Conservation (phyloP, 768 basidiomycete genomes). For the Xerocomus spinulosus region DNA sequence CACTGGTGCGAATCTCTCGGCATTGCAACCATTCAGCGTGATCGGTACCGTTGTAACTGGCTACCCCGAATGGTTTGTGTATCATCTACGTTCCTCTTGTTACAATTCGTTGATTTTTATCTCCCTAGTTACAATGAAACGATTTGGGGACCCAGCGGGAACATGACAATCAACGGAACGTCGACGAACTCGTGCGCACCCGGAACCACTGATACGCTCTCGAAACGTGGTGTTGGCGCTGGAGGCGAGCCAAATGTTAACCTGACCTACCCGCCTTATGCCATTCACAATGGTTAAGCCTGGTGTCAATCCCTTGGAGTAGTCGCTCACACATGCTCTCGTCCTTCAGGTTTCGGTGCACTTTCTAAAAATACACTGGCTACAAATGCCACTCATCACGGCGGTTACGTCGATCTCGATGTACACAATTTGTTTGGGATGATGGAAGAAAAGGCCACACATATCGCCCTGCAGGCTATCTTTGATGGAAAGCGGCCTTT, state of each 20-base stretch:
- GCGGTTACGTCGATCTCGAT: slow-evolving; percentile 60
- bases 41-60: slow-evolving; percentile 48
- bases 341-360: slow-evolving; percentile 41
- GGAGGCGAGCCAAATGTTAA: slow-evolving; percentile 44
- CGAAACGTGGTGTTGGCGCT: slow-evolving; percentile 47
- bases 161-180: slow-evolving; percentile 66
- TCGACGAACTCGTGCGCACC: slow-evolving; percentile 43
- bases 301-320: neutral
- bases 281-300: slow-evolving; percentile 63
- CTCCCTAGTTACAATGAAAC: slow-evolving; percentile 53
- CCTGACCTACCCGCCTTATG: slow-evolving; percentile 58
- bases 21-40: slow-evolving; percentile 50
- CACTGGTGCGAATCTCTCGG: slow-evolving; percentile 50
- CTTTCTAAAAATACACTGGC: slow-evolving; percentile 56
- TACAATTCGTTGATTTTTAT: neutral
- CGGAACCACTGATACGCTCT: slow-evolving; percentile 16
- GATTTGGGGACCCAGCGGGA: slow-evolving; percentile 64
- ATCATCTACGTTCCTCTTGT: neutral
- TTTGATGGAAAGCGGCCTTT: slow-evolving; percentile 63
- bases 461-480: slow-evolving; percentile 52
- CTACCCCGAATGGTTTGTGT: slow-evolving; percentile 64
- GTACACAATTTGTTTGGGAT: slow-evolving; percentile 68
- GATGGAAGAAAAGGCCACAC: slow-evolving; percentile 66
- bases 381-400: slow-evolving; percentile 66
- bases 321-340: neutral